Conservation (phyloP, 208 protist genomes). For the Crithidia fasciculata region DNA sequence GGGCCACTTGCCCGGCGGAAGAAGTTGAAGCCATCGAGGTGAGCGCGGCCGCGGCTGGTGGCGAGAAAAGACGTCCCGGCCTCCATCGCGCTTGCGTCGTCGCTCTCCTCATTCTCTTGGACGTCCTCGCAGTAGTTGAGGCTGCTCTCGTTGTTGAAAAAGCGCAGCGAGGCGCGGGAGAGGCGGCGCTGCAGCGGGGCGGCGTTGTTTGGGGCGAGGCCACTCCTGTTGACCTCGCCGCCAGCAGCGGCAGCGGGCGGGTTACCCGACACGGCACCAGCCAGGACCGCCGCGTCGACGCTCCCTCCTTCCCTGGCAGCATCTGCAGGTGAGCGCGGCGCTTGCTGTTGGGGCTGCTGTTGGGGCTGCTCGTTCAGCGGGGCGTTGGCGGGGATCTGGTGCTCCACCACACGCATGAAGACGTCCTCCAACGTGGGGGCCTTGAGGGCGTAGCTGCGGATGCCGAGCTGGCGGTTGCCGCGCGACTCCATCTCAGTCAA, state of each 20-base stretch:
- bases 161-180: conserved; percentile 30
- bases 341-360: not conserved
- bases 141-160: conserved; percentile 16
- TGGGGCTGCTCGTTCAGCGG: not conserved
- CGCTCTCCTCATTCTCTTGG: conserved; percentile 1
- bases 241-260: no score
- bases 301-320: no score
- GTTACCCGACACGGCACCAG: no score
- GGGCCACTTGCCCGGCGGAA: not conserved
- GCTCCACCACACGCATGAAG: conserved; percentile 60
- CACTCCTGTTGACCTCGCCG: no score
- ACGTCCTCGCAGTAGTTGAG: conserved; percentile 26
- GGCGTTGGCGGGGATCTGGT: conserved; percentile 11
- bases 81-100: not conserved
- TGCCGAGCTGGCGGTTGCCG: conserved; percentile 32
- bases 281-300: no score
- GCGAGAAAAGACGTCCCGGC: not conserved
- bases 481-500: conserved; percentile 42
- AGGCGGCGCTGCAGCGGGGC: conserved; percentile 20
- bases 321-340: no score
- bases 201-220: not conserved
- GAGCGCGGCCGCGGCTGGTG: not conserved
- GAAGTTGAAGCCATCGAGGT: conserved; percentile 6
- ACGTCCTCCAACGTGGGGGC: conserved; percentile 83
- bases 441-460: conserved; percentile 58